Conservation (phyloP, 2,329 filamentous ascomycete genomes). For the Diaporthe aspalathi region DNA sequence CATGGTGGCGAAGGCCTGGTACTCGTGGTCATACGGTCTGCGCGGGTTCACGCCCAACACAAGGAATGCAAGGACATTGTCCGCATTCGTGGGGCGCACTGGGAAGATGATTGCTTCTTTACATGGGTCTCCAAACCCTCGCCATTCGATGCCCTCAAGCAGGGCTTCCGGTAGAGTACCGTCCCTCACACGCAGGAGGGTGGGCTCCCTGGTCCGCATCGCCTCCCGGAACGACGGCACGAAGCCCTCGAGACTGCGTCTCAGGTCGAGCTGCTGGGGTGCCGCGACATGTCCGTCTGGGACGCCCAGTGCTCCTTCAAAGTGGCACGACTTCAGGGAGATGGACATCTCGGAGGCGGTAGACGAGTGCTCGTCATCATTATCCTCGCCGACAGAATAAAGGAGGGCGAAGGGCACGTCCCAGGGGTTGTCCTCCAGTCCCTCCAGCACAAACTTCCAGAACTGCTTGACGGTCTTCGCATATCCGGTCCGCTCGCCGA, state of each 20-base stretch:
- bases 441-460: slow-evolving; percentile 49
- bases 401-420: slow-evolving; percentile 56
- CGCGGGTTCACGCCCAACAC: slow-evolving; percentile 72
- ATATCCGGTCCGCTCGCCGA: slow-evolving; percentile 48
- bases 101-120: slow-evolving; percentile 70
- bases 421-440: slow-evolving; percentile 49
- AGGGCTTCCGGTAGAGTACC: slow-evolving; percentile 64
- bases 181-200: slow-evolving; percentile 46
- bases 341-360: slow-evolving; percentile 51
- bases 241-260: slow-evolving; percentile 50
- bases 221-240: slow-evolving; percentile 52
- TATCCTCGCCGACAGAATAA: slow-evolving; percentile 53
- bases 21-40: slow-evolving; percentile 72
- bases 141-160: slow-evolving; percentile 63
- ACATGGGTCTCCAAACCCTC: slow-evolving; percentile 67
- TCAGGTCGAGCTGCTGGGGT: slow-evolving; percentile 50
- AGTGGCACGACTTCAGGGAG: slow-evolving; percentile 50
- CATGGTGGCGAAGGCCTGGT: slow-evolving; percentile 65
- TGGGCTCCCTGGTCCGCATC: slow-evolving; percentile 51
- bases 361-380: slow-evolving; percentile 51
- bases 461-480: slow-evolving; percentile 51
- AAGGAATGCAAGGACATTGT: slow-evolving; percentile 69
- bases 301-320: slow-evolving; percentile 51
- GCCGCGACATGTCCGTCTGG: slow-evolving; percentile 49
- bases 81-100: slow-evolving; percentile 68